phyloP scores from a whole-genome alignment of 345 rosid genomes.

The Psidium guajava region DNA sequence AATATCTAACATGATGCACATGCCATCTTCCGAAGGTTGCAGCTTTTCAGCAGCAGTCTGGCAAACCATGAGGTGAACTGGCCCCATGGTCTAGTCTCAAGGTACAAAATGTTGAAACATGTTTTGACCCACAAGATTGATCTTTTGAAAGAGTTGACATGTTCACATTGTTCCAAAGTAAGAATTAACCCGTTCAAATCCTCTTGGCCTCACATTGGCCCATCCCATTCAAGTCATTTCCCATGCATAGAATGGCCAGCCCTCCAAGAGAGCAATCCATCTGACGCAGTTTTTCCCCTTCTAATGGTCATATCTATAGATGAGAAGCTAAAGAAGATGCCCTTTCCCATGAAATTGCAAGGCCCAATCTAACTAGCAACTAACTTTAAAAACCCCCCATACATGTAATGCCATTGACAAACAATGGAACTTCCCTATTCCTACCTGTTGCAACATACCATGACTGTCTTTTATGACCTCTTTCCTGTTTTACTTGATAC shows the following conservation, averaged over 20 bases:
- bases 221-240: not conserved
- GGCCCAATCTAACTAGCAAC: not conserved
- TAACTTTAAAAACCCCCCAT: accelerated
- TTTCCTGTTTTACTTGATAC: not conserved
- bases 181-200: not conserved
- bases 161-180: not conserved
- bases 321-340: not conserved
- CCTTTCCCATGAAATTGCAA: not conserved
- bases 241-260: not conserved
- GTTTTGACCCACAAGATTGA: not conserved
- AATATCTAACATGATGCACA: not conserved
- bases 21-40: not conserved
- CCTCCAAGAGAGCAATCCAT: not conserved
- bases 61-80: not conserved
- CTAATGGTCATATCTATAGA: not conserved
- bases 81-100: not conserved
- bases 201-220: not conserved
- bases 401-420: not conserved
- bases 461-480: not conserved
- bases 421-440: not conserved
- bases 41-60: not conserved
- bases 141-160: not conserved
- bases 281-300: not conserved
- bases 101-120: not conserved
- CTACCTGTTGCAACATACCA: not conserved